These are phyloP conservation scores for Phytophthora meadii DNA, from an alignment of 352 stramenopile genomes.

Conservation along the genomic window DNA sequence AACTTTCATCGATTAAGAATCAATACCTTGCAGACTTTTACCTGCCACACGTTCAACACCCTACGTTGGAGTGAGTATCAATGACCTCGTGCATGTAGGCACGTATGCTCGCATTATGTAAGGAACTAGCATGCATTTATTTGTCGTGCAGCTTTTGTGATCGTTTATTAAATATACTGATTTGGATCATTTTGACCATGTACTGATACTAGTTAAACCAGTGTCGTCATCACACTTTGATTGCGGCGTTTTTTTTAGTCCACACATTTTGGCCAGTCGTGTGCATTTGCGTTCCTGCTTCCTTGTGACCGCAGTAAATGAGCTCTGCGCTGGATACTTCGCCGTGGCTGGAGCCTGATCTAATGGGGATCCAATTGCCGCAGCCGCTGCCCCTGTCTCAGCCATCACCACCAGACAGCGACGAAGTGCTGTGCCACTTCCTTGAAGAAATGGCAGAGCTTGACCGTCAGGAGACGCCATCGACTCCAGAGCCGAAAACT, in stretches of 20 bases:
- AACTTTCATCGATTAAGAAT: neutral
- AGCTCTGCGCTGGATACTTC: slow-evolving; percentile 2
- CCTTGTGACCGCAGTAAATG: neutral
- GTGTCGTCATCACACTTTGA: slow-evolving; percentile 4
- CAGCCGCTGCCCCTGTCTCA: slow-evolving; percentile 23
- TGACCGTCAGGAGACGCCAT: slow-evolving; percentile 35
- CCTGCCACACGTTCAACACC: too few relatives aligned
- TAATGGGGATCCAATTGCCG: slow-evolving; percentile 6
- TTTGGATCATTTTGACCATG: neutral
- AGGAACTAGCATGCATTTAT: too few relatives aligned
- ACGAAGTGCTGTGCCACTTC: slow-evolving; percentile 32
- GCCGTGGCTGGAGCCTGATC: neutral
- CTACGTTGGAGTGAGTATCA: too few relatives aligned
- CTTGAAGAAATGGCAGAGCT: slow-evolving; percentile 50
- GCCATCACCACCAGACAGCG: slow-evolving; percentile 8
- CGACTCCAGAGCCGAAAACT: slow-evolving; percentile 5
- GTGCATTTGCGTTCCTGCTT: slow-evolving; percentile 15
- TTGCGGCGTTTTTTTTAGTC: too few relatives aligned
- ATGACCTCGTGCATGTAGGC: too few relatives aligned
- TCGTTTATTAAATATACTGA: neutral
- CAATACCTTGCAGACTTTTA: neutral
- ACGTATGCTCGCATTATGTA: too few relatives aligned
- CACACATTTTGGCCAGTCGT: slow-evolving; percentile 26
- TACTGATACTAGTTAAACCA: too few relatives aligned
- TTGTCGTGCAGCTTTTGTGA: too few relatives aligned